phyloP scores from a whole-genome alignment of 2,329 filamentous ascomycete genomes.

The Hymenoscyphus linearis region DNA sequence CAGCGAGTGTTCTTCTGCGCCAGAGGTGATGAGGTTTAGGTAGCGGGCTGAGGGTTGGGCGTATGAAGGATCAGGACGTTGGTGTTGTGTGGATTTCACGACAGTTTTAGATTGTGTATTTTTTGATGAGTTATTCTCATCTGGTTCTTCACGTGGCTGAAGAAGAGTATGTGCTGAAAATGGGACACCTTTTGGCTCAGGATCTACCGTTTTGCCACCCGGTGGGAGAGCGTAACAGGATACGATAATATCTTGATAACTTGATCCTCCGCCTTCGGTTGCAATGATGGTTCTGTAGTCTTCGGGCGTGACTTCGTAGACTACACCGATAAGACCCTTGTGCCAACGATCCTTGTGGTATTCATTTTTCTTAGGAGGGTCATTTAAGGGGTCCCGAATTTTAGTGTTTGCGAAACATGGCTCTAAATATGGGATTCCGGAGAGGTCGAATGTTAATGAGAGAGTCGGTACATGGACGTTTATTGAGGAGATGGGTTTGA shows the following conservation, averaged over 20 bases:
- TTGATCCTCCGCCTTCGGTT: constrained; percentile 80
- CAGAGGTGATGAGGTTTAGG: constrained; percentile 70
- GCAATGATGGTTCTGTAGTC: constrained; percentile 85
- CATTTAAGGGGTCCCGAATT: constrained; percentile 38
- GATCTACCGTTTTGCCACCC: constrained; percentile 53
- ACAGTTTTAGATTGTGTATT: not conserved
- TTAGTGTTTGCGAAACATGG: constrained; percentile 88
- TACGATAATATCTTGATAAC: constrained; percentile 80
- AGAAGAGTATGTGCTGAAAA: constrained; percentile 86
- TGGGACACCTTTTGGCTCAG: constrained; percentile 53
- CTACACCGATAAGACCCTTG: constrained; percentile 83
- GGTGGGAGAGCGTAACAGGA: constrained; percentile 67
- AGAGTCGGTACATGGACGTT: constrained; percentile 79
- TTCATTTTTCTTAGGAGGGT: constrained; percentile 24
- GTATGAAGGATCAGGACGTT: constrained; percentile 63
- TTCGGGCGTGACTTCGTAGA: constrained; percentile 82
- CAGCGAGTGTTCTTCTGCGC: constrained; percentile 74
- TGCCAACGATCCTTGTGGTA: constrained; percentile 61
- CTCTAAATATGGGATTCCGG: constrained; percentile 79
- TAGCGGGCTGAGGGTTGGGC: constrained; percentile 83
- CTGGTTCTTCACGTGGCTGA: constrained; percentile 36
- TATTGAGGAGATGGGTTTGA: constrained; percentile 73
- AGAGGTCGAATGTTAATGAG: constrained; percentile 75
- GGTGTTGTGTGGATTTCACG: constrained; percentile 1
- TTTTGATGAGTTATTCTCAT: not conserved